Base-by-base conservation (phyloP, 2,329 filamentous ascomycete species). In the Dothideomycetidae sp. region DNA sequence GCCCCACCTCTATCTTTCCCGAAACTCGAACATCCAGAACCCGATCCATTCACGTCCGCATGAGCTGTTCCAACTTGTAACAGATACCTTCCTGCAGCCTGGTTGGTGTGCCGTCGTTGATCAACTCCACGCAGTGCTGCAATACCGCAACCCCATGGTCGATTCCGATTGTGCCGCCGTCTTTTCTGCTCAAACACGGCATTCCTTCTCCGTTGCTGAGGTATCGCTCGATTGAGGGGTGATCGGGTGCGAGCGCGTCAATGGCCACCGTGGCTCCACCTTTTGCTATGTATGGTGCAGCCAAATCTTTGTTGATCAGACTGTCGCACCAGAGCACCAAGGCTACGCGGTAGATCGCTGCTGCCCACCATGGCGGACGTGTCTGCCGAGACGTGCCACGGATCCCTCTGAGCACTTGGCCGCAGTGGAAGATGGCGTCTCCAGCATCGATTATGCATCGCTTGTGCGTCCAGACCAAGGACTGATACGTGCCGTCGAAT, bases 361-460 rank as follows among this genome's bases (percentile, higher is more conserved):
- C 70, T n/a, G 73, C 62, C 77, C 77, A 82, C 78, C 78, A 83
- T 26, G 67, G 70, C 4, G 78, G 78, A 14, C 75, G 68, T 3
- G 70, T 63, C 33, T 73, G 68, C 18, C 60, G 58, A 2, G 71
- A 66, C 68, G 81, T 79, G 10, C 61, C 59, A 5, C 69, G 63
- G 28, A 81, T 56, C 9, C 79, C 62, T 3, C 73, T 66, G 30
- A 79, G 58, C 3, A 81, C 67, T 54, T 82, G 78, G 1, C 76
- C 76, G 43, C 71, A 74, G 52, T 81, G 78, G 53, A 75, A 75
- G 34, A 78, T 59, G 13, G 75, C 69, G 48, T 80, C 73, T 47
- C 75, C 70, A 12, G 71, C 65, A 47, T 75, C 67, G 39, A 68
- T 68, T 46, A 81, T 70, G 59, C 75, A 78, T 34, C 68, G 67